A percentile compares a stretch with the other conserved stretches of the same genome.
Conservation (phyloP, 495 filamentous ascomycete species). For the Neurospora sublineolata region DNA sequence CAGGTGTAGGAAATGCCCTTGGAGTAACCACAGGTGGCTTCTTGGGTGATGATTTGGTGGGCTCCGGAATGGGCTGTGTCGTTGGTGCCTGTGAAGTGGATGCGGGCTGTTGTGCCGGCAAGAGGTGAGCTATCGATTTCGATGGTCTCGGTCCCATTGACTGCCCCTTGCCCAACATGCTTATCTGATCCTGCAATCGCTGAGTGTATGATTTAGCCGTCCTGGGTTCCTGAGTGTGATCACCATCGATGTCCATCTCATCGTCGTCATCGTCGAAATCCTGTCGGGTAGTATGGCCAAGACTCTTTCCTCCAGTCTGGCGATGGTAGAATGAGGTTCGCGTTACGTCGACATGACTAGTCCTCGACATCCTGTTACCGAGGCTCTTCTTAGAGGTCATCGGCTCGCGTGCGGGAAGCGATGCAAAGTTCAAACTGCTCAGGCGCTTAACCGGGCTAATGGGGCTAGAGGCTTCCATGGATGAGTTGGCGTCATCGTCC, state of each 20-base stretch:
- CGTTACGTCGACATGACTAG: conserved; percentile 64
- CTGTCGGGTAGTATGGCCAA: conserved; percentile 30
- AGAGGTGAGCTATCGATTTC: conserved; percentile 53
- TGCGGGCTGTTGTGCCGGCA: conserved; percentile 22
- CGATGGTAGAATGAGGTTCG: conserved; percentile 56
- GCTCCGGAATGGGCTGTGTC: conserved; percentile 41
- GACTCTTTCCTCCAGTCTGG: conserved; percentile 48
- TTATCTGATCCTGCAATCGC: conserved; percentile 82
- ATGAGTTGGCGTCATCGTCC: conserved; percentile 37
- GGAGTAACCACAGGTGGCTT: conserved; percentile 12
- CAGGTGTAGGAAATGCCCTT: conserved; percentile 23
- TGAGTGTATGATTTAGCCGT: conserved; percentile 74
- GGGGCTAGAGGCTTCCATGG: conserved; percentile 39
- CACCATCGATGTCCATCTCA: conserved; percentile 49
- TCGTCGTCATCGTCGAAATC: conserved; percentile 35
- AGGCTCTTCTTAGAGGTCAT: conserved; percentile 70
- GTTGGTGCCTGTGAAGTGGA: conserved; percentile 12
- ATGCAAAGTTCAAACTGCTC: conserved; percentile 87
- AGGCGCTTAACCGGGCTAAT: conserved; percentile 56
- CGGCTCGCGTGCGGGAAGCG: conserved; percentile 82
- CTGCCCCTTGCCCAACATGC: conserved; percentile 77
- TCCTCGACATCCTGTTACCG: conserved; percentile 52
- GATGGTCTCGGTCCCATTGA: conserved; percentile 47
- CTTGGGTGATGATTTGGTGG: conserved; percentile 21
- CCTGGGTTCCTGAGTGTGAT: conserved; percentile 27